These are phyloP conservation scores for Fistulinella prunicolor DNA, from an alignment of 768 basidiomycete genomes.

Conservation along the genomic window DNA sequence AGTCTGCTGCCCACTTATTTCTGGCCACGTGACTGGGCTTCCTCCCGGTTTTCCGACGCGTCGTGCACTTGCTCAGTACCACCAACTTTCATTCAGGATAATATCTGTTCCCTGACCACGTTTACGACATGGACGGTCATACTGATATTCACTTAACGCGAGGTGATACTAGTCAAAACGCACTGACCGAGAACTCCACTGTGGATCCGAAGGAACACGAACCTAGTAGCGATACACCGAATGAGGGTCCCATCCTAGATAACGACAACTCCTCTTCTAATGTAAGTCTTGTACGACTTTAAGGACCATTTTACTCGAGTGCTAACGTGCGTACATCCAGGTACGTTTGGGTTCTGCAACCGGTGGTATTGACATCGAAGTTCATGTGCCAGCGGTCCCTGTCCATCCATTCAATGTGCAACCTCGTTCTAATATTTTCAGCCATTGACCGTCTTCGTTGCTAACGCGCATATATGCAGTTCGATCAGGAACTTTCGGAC, in stretches of 20 bases:
- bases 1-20: too few relatives aligned
- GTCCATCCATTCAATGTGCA: too few relatives aligned
- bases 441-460: not conserved
- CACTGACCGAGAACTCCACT: not conserved
- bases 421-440: too few relatives aligned
- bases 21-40: constrained; percentile 15
- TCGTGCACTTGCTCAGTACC: not conserved
- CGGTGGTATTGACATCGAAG: not conserved
- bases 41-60: not conserved
- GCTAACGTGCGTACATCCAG: constrained; percentile 17
- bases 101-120: not conserved
- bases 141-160: not conserved
- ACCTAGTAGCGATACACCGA: not conserved
- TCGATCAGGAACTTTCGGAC: not conserved
- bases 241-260: not conserved
- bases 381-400: too few relatives aligned
- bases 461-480: not conserved
- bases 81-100: not conserved
- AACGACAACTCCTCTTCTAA: not conserved
- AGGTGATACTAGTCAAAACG: not conserved
- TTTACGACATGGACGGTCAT: constrained; percentile 8
- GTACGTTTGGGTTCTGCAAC: not conserved
- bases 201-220: not conserved
- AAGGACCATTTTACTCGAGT: not conserved
- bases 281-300: constrained; percentile 3